phyloP scores from a whole-genome alignment of 2,329 filamentous ascomycete species.

The Hypoxylon sp. region DNA sequence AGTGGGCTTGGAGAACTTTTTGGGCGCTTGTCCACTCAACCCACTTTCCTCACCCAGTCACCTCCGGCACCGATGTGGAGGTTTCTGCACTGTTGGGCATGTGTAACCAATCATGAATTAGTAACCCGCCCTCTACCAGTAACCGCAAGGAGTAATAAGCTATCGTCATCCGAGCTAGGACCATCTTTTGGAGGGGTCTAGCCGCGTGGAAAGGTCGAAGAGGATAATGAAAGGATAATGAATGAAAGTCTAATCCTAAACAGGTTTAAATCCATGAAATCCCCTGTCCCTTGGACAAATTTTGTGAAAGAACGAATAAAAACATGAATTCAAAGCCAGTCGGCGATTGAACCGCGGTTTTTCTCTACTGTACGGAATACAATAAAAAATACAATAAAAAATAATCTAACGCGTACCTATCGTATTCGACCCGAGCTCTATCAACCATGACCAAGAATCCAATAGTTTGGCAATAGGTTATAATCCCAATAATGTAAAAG shows the following conservation, averaged over 20 bases:
- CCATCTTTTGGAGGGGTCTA: conserved; percentile 29
- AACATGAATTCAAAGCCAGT: conserved; percentile 13
- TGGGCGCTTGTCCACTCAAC: conserved; percentile 17
- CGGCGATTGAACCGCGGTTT: conserved; percentile 36
- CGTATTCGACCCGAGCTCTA: conserved; percentile 18
- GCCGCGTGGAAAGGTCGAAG: conserved; percentile 26
- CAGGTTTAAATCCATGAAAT: neutral
- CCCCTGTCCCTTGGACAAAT: conserved; percentile 12
- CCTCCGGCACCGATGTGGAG: conserved; percentile 28
- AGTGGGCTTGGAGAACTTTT: conserved; percentile 12
- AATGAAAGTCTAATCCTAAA: conserved; percentile 24
- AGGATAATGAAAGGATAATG: conserved; percentile 8
- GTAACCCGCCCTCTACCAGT: conserved; percentile 14
- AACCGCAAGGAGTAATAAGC: conserved; percentile 39
- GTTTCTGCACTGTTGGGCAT: conserved; percentile 6
- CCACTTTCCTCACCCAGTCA: neutral
- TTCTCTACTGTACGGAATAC: neutral
- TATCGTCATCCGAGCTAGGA: conserved; percentile 29
- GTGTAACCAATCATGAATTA: conserved; percentile 21
- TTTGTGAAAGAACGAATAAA: conserved; percentile 8
- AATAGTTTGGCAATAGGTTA: conserved; percentile 37
- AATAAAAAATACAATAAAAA: conserved; percentile 17
- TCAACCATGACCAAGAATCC: conserved; percentile 27
- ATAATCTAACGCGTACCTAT: conserved; percentile 14
- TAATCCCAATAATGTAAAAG: conserved; percentile 7